Base-by-base conservation (phyloP, 2,329 filamentous ascomycete species). In the Paracorniculantispora psalliotae region DNA sequence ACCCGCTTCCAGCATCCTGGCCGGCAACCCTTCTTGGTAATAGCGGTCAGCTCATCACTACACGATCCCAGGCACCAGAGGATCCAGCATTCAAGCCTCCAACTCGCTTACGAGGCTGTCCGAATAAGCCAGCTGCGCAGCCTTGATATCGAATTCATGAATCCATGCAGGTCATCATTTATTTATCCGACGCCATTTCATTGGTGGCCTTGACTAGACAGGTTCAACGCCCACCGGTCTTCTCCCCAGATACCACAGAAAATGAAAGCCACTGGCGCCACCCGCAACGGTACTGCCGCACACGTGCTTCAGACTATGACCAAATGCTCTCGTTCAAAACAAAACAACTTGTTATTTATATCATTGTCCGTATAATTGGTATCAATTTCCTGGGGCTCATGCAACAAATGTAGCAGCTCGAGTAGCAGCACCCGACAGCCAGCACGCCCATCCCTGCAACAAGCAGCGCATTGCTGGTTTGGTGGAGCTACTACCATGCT, bases 1-100 rank as follows among this genome's bases (percentile, higher is more conserved):
- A 64, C 46, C 41, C 39, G 51, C 57, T 50, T 58, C 49, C 55
- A 56, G 61, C 56, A 60, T 55, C 52, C 33, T 28, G 53, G n/a
- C n/a, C n/a, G n/a, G n/a, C n/a, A n/a, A n/a, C n/a, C n/a, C n/a
- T n/a, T n/a, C n/a, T n/a, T n/a, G n/a, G n/a, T n/a, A n/a, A 59
- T 51, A 59, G 47, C 47, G 47, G 44, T 30, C 25, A 19, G 44
- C 25, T 49, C 44, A 47, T 21, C 13, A 6, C 28, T 30, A 7
- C n/a, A 21, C 47, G 12, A 30, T 25, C 28, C 13, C 10, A 8
- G 25, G 43, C 43, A 46, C 13, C 4, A 19, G 6, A 44, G 21
- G 41, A 44, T 44, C 41, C 41, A 44, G 21, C 7, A 19, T 41
- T 7, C 7, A 41, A 7, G 7, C 19, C 7, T 41, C 17, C 37